A percentile compares a stretch with the other conserved stretches of the same genome.
Evolutionary conservation across 1,139 yeast genomes (phyloP).

Genomic region (Barnettozyma hawaiiensis): DNA sequence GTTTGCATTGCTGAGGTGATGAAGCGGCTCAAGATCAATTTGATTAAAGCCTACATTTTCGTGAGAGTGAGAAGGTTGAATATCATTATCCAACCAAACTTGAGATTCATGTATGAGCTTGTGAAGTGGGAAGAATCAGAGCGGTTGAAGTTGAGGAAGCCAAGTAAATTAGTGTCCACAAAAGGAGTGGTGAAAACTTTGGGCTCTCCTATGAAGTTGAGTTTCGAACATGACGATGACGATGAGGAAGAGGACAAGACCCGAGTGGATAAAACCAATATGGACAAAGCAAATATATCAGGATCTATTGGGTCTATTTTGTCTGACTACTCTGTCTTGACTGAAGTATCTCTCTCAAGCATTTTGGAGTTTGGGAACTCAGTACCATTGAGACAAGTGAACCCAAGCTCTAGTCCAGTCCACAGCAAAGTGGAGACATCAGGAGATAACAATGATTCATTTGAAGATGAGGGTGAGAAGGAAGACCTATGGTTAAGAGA

Average conservation of each 20-base stretch:
- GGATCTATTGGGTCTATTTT: slow-evolving; percentile 10
- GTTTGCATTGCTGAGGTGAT: slow-evolving; percentile 88
- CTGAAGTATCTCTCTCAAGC: slow-evolving; percentile 10
- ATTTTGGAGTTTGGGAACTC: slow-evolving; percentile 8
- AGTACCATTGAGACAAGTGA: slow-evolving; percentile 8
- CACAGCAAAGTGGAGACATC: slow-evolving; percentile 4
- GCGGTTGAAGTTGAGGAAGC: slow-evolving; percentile 13
- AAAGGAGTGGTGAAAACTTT: background rate
- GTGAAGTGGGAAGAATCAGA: slow-evolving; percentile 65
- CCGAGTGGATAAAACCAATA: background rate
- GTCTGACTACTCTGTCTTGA: slow-evolving; percentile 5
- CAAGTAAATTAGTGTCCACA: background rate
- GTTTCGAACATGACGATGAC: slow-evolving; percentile 2
- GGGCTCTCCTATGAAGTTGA: slow-evolving; percentile 10
- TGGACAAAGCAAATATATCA: slow-evolving; percentile 4
- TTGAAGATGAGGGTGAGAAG: slow-evolving; percentile 14
- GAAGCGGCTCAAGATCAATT: slow-evolving; percentile 58
- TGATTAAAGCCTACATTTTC: slow-evolving; percentile 70
- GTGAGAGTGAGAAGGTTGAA: slow-evolving; percentile 82
- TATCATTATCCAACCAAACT: slow-evolving; percentile 86
- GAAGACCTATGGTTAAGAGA: slow-evolving; percentile 44
- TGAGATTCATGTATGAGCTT: slow-evolving; percentile 79
- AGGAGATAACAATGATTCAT: background rate
- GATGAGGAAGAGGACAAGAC: background rate
- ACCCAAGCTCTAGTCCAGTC: slow-evolving; percentile 6